Evolutionary conservation across 768 basidiomycete species (phyloP), one percentile per base, ranked within the genome.

Genomic region (Brasilioporus rufonigricans): DNA sequence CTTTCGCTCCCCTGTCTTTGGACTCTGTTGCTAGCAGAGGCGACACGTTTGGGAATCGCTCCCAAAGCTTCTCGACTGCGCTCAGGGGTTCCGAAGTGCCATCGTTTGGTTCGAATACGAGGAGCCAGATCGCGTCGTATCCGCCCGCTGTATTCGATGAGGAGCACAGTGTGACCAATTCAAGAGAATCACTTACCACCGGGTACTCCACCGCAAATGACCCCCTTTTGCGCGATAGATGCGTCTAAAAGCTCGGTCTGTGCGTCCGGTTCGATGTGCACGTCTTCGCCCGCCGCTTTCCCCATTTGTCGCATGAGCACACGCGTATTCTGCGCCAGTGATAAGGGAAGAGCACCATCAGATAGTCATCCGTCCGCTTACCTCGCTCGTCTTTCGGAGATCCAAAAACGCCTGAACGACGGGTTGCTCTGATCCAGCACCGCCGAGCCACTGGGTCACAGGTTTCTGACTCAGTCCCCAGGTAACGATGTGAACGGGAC

Each of bases 111-210:
- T 89, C 86, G 63, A 89, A 80, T 18, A 94, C 82, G 16, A 99
- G 81, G 6, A 99, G 76, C 93, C 94, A 98, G 55, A 98, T 82
- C 8, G 97, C 97, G 67, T 99, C 97, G 70, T 91, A 98, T 2
- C 97, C 97, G 11, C 97, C 97, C 49, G 97, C 97, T 98, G 60
- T 50, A 33, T 24, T 38, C 11, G 41, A 9, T 59, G 40, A 59
- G 50, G 32, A 50, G 45, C 39, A n/a, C 9, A 4, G 8, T 2
- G 27, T 1, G 5, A 35, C 14, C 7, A 36, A 36, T 12, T 12
- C 12, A 18, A 23, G 26, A 35, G 29, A 29, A 48, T 10, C 5
- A 69, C 88, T 61, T 65, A 94, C 95, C 95, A 39, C 97, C 97
- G 7, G 97, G 97, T 5, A 98, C 97, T 19, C 96, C 96, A 24